Evolutionary conservation across 768 basidiomycete genomes (phyloP), one percentile per base, ranked within the genome.

Genomic region (Russula vinacea): DNA sequence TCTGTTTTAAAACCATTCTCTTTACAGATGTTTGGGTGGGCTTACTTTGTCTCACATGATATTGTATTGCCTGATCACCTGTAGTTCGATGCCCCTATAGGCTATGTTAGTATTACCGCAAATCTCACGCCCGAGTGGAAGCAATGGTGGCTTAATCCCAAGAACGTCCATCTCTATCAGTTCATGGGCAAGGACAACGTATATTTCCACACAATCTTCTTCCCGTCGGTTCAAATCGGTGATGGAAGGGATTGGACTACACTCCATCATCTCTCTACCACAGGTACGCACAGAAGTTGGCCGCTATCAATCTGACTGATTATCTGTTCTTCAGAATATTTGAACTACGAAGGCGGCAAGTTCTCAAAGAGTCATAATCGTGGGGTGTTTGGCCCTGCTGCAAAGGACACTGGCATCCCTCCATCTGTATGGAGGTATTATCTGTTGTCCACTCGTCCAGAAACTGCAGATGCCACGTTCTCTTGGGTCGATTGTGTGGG

Each of bases 151-250:
- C 86, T 90, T 72, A 89, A 95, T 72, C 90, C 89, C 1, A 80
- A 92, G 69, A 81, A 98, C 70, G 94, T 99, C 63, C 81, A 84
- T 69, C 79, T 98, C 56, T 97, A 93, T 78, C 96, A 99, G 75
- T 99, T 99, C 81, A 99, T 99, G 97, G 97, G 97, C 73, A 99
- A 99, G 78, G 96, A 98, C 74, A 98, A 94, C 67, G 93, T 95
- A 56, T 98, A 96, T 76, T 99, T 99, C 84, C 97, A 99, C 75
- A 93, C 93, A 0, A 85, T 99, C 45, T 93, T 93, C 70, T 99
- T 87, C 80, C 96, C 97, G 33, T 88, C 92, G 4, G 86, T 94
- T 62, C 84, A 92, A 71, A 77, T 98, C 64, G 97, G 86, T 3
- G 94, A 98, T 68, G 90, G 92, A 19, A 84, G 92, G 56, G 79